Conservation (phyloP, 805 yeast genomes). For the Diddensiella santjacobensis region DNA sequence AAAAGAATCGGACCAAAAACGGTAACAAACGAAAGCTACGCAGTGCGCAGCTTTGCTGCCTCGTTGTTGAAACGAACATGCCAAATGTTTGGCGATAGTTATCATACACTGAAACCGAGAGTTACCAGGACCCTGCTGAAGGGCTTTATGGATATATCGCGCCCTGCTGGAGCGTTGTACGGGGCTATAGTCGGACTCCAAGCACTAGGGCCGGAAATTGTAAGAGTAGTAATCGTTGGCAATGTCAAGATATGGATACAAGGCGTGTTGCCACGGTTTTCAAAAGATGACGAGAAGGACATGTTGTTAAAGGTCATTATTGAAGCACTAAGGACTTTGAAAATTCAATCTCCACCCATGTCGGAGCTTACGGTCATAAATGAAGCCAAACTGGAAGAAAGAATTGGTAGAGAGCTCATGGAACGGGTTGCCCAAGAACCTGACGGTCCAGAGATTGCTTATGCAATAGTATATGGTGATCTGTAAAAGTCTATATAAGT, state of each 20-base stretch:
- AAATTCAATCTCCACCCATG: slow-evolving; percentile 27
- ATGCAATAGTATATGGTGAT: slow-evolving; percentile 50
- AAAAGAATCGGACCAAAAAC: slow-evolving; percentile 69
- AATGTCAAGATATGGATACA: slow-evolving; percentile 74
- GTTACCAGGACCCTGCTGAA: slow-evolving; percentile 88
- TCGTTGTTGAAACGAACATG: slow-evolving; percentile 76
- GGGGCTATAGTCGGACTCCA: slow-evolving; percentile 86
- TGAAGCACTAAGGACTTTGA: slow-evolving; percentile 51
- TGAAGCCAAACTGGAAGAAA: slow-evolving; percentile 44
- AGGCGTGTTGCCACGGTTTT: slow-evolving; percentile 27
- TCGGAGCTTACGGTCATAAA: slow-evolving; percentile 36
- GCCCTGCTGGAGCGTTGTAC: slow-evolving; percentile 84
- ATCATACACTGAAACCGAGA: slow-evolving; percentile 86
- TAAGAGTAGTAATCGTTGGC: slow-evolving; percentile 77
- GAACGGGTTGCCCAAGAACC: slow-evolving; percentile 44
- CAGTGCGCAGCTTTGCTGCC: slow-evolving; percentile 85
- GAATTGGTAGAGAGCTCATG: slow-evolving; percentile 61
- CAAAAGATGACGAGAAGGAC: slow-evolving; percentile 41
- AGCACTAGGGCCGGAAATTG: slow-evolving; percentile 82
- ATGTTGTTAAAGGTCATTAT: slow-evolving; percentile 49
- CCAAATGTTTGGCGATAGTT: slow-evolving; percentile 73
- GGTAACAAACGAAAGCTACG: slow-evolving; percentile 39
- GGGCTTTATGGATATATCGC: slow-evolving; percentile 80
- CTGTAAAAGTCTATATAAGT: background rate
- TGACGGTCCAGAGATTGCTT: slow-evolving; percentile 48